A percentile compares a stretch with the other conserved stretches of the same genome.
Conservation (phyloP, 495 filamentous ascomycete genomes). For the Jackrogersella minutella region DNA sequence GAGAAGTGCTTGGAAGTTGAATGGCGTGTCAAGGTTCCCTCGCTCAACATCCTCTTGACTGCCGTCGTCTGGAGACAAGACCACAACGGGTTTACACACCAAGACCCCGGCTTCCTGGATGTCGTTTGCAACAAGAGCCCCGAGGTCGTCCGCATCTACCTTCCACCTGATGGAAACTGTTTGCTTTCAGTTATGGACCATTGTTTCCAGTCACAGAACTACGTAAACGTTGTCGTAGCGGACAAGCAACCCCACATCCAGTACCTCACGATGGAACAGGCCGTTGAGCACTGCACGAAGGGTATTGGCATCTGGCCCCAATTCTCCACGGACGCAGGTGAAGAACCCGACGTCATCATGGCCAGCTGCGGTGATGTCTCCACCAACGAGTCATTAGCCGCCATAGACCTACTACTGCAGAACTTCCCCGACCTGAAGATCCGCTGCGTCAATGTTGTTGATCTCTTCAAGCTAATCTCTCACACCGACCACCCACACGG, state of each 20-base stretch:
- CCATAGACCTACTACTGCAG: conserved; percentile 69
- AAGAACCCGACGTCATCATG: conserved; percentile 74
- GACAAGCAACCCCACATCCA: conserved; percentile 81
- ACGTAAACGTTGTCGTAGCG: conserved; percentile 78
- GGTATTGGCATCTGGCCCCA: conserved; percentile 63
- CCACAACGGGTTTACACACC: conserved; percentile 82
- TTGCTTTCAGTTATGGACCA: conserved; percentile 73
- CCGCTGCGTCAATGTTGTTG: conserved; percentile 77
- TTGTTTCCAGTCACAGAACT: conserved; percentile 72
- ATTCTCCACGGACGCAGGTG: conserved; percentile 63
- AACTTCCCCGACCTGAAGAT: conserved; percentile 72
- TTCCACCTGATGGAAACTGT: conserved; percentile 77
- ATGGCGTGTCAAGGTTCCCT: conserved; percentile 72
- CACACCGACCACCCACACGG: conserved; percentile 72
- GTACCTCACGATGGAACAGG: conserved; percentile 71
- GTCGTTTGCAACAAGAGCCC: conserved; percentile 78
- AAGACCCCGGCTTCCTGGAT: conserved; percentile 79
- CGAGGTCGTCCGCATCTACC: conserved; percentile 78
- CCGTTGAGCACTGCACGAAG: conserved; percentile 74
- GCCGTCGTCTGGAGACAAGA: conserved; percentile 81
- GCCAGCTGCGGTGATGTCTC: conserved; percentile 74
- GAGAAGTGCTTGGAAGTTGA: conserved; percentile 77
- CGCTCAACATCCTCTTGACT: conserved; percentile 77
- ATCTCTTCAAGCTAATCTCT: conserved; percentile 77
- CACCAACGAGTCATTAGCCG: conserved; percentile 73